Conservation (phyloP, 306 rosid genomes). For the Casuarina cunninghamiana region DNA sequence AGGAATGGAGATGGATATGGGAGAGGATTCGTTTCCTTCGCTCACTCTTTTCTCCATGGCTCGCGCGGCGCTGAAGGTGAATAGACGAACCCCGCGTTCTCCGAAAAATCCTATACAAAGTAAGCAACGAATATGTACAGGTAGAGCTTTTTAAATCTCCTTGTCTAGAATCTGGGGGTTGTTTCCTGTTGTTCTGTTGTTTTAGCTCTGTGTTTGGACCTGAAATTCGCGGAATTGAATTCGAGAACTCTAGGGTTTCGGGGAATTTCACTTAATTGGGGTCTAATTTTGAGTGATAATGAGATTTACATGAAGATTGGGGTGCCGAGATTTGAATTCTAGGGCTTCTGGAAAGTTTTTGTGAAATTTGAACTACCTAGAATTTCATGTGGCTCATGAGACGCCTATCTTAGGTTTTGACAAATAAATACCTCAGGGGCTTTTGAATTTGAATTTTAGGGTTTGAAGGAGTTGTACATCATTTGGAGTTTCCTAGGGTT, state of each 20-base stretch:
- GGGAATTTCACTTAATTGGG: constrained; percentile 25
- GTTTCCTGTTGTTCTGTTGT: constrained; percentile 10
- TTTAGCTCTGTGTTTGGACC: constrained; percentile 22
- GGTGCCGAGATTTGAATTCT: not conserved
- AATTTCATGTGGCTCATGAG: constrained; percentile 30
- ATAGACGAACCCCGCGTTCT: constrained; percentile 57
- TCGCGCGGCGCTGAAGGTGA: constrained; percentile 43
- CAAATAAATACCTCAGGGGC: not conserved
- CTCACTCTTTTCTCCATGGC: constrained; percentile 45
- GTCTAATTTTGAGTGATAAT: not conserved
- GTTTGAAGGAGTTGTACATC: constrained; percentile 25
- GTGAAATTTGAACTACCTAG: constrained; percentile 25
- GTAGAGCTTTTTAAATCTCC: constrained; percentile 36
- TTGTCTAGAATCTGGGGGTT: constrained; percentile 25
- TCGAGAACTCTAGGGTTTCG: constrained; percentile 23
- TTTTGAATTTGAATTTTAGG: constrained; percentile 13
- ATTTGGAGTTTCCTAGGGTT: constrained; percentile 9
- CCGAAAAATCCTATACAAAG: constrained; percentile 53
- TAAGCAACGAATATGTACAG: constrained; percentile 54
- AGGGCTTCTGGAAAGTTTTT: constrained; percentile 20
- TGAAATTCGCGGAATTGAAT: constrained; percentile 27
- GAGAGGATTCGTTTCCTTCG: constrained; percentile 57
- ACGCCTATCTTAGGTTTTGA: constrained; percentile 22
- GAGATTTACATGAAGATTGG: not conserved
- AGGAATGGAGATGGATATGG: constrained; percentile 77